Evolutionary conservation across 495 filamentous ascomycete species (phyloP), one percentile per base, ranked within the genome.

Genomic region (Tuber calosporum): DNA sequence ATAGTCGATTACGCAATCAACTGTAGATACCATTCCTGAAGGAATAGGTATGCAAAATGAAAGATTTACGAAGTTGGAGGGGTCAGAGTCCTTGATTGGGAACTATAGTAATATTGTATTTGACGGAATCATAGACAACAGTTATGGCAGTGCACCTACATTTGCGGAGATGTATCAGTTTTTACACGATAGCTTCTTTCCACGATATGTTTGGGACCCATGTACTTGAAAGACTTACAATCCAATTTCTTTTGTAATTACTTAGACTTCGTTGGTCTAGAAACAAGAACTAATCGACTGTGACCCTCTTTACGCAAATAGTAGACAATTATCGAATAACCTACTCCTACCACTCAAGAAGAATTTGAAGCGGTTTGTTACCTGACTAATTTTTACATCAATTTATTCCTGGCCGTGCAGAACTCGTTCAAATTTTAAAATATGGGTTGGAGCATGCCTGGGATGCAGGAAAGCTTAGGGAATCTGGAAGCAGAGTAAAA

Each of bases 301-400:
- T 19, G 5, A 20, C 4, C 17, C 3, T 45, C 42, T n/a, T n/a
- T n/a, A n/a, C n/a, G n/a, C n/a, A n/a, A n/a, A n/a, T n/a, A n/a
- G n/a, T n/a, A n/a, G n/a, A n/a, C n/a, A n/a, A n/a, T n/a, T n/a
- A n/a, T n/a, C n/a, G 22, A 53, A 1, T 53, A 19, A 22, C 45
- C 45, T n/a, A 53, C 22, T 2, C 45, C 22, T 1, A n/a, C 1
- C 2, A 26, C 0, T 9, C 42, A 3, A 5, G 17, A 20, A 22
- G 22, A 53, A 26, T 4, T n/a, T 0, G 22, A 26, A 53, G 8
- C 22, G 0, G n/a, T 53, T 11, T n/a, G 45, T 4, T 53, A 53
- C 2, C 0, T 53, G 0, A 53, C 6, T 2, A 20, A 0, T 0
- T 53, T n/a, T 9, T 53, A 0, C 1, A 7, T 0, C 1, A 8